Evolutionary conservation across 805 yeast genomes (phyloP), one percentile per base, ranked within the genome.

Genomic region (Candida bentonensis): DNA sequence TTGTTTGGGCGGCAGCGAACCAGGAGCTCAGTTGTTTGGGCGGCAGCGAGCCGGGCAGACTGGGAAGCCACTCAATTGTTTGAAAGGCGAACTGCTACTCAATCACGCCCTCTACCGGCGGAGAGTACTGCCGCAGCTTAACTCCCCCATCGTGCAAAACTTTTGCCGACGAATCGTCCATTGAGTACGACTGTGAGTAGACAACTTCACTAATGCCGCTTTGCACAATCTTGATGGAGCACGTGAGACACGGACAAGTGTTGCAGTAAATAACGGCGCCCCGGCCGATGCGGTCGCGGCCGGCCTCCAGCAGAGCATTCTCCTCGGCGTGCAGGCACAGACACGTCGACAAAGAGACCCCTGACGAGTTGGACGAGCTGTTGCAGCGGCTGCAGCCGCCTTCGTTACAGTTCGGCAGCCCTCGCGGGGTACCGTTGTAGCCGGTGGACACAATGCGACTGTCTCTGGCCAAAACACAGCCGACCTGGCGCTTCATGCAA

Each of bases 401-500:
- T 53, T 86, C 89, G 56, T 85, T 88, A 63, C 99, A 92, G 55
- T 92, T 92, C 22, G 69, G 67, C 54, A 86, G 64, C 47, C 87
- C 84, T 36, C 95, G 71, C 9, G 99, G 97, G 0, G 99, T 92
- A 1, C 99, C 99, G 56, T 92, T 92, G 62, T 92, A 92, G 0
- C 99, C 99, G 0, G 99, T 92, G 2, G 97, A 92, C 22, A 92
- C 72, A 22, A 92, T 94, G 46, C 96, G 68, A 30, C 75, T 76
- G 41, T 84, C 92, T 44, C 86, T 72, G 2, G 86, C 96, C 15
- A 92, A 74, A 5, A 92, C 97, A 62, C 97, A 89, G 0, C 99
- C 99, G 2, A 92, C 99, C 44, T 95, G 71, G 47, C 99, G 68
- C 61, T 92, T 92, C 97, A 92, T 92, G 66, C 99, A 92, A 53